Conservation (phyloP, 23 red algal species). For the Gracilaria caudata region DNA sequence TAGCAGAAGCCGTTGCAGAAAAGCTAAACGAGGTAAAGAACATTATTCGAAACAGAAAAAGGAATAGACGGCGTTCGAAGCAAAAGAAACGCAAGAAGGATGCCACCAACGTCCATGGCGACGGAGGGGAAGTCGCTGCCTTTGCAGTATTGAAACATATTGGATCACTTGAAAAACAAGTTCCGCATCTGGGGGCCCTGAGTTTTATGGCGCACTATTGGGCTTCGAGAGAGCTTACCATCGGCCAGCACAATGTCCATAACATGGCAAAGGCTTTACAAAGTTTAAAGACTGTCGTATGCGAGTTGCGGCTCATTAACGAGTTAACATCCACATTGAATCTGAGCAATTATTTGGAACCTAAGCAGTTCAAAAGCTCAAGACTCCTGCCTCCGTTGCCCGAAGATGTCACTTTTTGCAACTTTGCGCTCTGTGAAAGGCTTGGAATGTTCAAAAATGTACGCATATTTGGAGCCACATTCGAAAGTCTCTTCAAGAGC, state of each 20-base stretch:
- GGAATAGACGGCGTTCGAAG: slow-evolving; percentile 42
- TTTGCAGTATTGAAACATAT: slow-evolving; percentile 22
- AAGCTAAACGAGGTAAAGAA: slow-evolving; percentile 24
- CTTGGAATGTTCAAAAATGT: slow-evolving; percentile 12
- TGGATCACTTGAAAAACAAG: slow-evolving; percentile 13
- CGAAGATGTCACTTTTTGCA: slow-evolving; percentile 7
- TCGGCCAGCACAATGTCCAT: not conserved
- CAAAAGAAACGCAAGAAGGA: slow-evolving; percentile 52
- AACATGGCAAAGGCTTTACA: not conserved
- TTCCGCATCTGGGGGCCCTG: slow-evolving; percentile 28
- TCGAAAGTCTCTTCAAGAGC: not conserved
- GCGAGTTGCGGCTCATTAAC: slow-evolving; percentile 6
- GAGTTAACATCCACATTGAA: slow-evolving; percentile 25
- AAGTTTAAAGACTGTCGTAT: not conserved
- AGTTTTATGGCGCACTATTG: slow-evolving; percentile 40
- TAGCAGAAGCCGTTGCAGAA: not conserved
- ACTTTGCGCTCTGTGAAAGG: not conserved
- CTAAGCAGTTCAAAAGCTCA: not conserved
- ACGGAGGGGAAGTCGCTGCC: not conserved
- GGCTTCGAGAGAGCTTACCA: not conserved
- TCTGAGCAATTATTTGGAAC: not conserved
- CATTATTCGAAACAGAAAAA: slow-evolving; percentile 16
- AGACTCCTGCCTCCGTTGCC: not conserved
- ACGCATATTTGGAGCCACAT: not conserved
- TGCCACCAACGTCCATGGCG: not conserved